Evolutionary conservation across 306 rosid genomes (phyloP).

Genomic region (Vigna mungo): DNA sequence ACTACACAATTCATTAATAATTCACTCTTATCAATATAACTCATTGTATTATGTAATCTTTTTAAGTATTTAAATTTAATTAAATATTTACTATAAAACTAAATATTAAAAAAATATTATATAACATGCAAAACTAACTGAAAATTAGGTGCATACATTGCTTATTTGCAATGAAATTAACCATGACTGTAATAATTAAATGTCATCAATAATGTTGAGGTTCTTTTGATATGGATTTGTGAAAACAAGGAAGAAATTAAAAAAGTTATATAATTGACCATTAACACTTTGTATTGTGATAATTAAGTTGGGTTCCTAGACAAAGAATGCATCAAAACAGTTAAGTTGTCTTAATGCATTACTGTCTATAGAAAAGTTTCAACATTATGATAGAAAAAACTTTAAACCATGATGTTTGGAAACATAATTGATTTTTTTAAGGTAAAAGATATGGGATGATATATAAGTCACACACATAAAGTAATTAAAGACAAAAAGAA

Average conservation of each 20-base stretch:
- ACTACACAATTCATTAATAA: no score
- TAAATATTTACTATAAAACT: no score
- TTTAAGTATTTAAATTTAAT: no score
- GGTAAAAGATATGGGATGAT: neutral
- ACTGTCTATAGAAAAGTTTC: conserved; percentile 11
- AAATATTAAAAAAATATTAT: no score
- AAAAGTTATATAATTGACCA: neutral
- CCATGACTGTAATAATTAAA: neutral
- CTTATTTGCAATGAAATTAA: neutral
- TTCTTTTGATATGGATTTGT: neutral
- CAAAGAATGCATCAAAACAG: conserved; percentile 46
- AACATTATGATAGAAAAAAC: conserved; percentile 26
- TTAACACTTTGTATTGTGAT: conserved; percentile 27
- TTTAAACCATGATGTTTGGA: conserved; percentile 5
- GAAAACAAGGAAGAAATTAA: neutral
- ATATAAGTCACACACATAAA: neutral
- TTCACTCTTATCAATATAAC: no score
- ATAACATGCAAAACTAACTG: no score
- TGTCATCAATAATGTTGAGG: neutral
- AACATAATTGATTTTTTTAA: conserved; percentile 24
- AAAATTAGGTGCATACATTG: no score
- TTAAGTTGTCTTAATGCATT: conserved; percentile 28
- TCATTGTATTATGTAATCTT: no score
- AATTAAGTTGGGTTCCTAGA: conserved; percentile 29
- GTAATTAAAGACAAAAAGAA: neutral